Evolutionary conservation across 2,329 filamentous ascomycete genomes (phyloP).

Genomic region (Boeremia exigua): DNA sequence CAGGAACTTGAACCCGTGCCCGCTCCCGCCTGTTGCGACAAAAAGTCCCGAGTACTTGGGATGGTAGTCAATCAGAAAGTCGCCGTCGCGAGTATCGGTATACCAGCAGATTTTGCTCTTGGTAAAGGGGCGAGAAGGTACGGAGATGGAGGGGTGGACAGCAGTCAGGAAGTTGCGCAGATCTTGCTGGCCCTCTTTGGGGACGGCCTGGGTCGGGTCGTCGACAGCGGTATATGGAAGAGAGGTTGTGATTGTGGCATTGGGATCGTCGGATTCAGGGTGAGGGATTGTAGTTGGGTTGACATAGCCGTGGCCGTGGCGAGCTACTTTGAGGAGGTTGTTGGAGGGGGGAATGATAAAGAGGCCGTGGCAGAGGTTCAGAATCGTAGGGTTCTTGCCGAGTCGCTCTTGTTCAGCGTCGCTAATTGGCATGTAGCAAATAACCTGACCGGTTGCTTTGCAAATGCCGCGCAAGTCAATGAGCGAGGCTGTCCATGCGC

Average conservation of each 20-base stretch:
- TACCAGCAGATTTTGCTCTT: slow-evolving; percentile 62
- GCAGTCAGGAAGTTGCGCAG: slow-evolving; percentile 40
- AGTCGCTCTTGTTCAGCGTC: slow-evolving; percentile 72
- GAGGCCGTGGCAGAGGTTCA: slow-evolving; percentile 74
- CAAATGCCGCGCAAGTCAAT: slow-evolving; percentile 78
- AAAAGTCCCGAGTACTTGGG: slow-evolving; percentile 60
- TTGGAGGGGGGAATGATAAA: slow-evolving; percentile 74
- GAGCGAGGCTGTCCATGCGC: slow-evolving; percentile 83
- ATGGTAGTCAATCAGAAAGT: slow-evolving; percentile 62
- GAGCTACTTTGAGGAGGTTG: slow-evolving; percentile 55
- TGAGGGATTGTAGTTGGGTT: slow-evolving; percentile 56
- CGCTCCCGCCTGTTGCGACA: slow-evolving; percentile 66
- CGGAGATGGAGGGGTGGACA: slow-evolving; percentile 41
- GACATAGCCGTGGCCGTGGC: slow-evolving; percentile 59
- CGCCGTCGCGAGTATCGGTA: slow-evolving; percentile 61
- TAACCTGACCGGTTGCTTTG: slow-evolving; percentile 79
- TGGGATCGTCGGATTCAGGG: slow-evolving; percentile 49
- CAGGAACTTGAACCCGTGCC: slow-evolving; percentile 68
- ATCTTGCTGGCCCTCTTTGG: slow-evolving; percentile 40
- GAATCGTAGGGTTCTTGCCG: slow-evolving; percentile 70
- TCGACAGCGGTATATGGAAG: slow-evolving; percentile 63
- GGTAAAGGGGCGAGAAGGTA: slow-evolving; percentile 51
- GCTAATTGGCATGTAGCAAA: slow-evolving; percentile 79
- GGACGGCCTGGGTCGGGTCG: slow-evolving; percentile 44
- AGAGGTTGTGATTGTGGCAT: slow-evolving; percentile 50